Evolutionary conservation across 371 early-diverging fungal genomes (phyloP).

Genomic region (Mortierella sp.): DNA sequence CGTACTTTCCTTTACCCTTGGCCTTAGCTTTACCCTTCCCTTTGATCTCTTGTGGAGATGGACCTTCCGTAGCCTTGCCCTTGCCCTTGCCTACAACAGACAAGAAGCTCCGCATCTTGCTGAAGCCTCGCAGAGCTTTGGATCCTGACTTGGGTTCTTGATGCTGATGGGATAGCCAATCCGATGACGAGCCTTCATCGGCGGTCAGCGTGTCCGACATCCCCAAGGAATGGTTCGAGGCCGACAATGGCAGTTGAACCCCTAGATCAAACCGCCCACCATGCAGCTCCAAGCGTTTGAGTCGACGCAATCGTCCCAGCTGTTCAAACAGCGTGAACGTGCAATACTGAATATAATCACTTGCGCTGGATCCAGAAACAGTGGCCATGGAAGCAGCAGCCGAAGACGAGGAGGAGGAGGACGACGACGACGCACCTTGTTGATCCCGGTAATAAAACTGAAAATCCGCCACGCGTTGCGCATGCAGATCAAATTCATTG

Average conservation of each 20-base stretch:
- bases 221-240: too few species aligned
- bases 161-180: too few species aligned
- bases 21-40: neutral
- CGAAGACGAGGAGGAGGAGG: neutral
- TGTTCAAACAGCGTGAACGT: conserved; percentile 24
- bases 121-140: neutral
- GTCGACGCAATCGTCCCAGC: conserved; percentile 17
- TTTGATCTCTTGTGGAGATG: too few species aligned
- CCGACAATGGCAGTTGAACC: too few species aligned
- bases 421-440: conserved; percentile 12
- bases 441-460: conserved; percentile 23
- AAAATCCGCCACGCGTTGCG: conserved; percentile 10
- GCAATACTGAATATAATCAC: conserved; percentile 28
- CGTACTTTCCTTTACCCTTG: conserved; percentile 15
- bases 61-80: neutral
- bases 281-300: conserved; percentile 23
- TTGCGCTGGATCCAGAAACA: neutral
- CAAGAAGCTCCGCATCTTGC: conserved; percentile 12
- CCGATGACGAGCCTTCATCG: too few species aligned
- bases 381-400: neutral
- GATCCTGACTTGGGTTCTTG: conserved; percentile 6
- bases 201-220: too few species aligned
- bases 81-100: conserved; percentile 8
- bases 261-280: conserved; percentile 30
- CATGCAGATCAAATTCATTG: conserved; percentile 8